phyloP scores from a whole-genome alignment of 1,284 basidiomycete species.

The Ustilago vetiveriae region DNA sequence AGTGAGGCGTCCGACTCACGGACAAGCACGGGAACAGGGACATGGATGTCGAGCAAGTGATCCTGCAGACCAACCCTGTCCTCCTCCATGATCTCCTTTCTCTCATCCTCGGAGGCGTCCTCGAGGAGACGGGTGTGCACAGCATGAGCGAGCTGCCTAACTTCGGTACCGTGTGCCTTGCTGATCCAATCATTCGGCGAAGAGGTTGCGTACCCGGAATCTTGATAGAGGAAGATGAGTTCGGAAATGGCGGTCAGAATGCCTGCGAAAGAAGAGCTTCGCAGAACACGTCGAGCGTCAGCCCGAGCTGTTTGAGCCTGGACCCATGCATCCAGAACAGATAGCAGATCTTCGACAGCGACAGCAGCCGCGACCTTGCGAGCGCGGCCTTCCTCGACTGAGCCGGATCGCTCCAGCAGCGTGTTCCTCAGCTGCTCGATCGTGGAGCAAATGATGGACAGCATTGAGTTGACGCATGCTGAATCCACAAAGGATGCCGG shows the following conservation, averaged over 20 bases:
- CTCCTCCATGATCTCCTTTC: conserved; percentile 10
- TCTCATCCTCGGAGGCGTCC: conserved; percentile 2
- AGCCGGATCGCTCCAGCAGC: conserved; percentile 11
- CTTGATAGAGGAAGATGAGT: not conserved
- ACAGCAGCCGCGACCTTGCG: conserved; percentile 10
- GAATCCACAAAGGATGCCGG: conserved; percentile 28
- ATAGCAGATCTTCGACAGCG: conserved; percentile 25
- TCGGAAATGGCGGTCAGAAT: conserved; percentile 35
- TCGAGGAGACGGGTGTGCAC: conserved; percentile 1
- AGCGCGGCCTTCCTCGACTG: conserved; percentile 1
- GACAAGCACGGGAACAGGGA: conserved; percentile 23
- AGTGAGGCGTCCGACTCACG: conserved; percentile 1
- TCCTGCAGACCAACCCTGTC: conserved; percentile 14
- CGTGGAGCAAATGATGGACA: conserved; percentile 35
- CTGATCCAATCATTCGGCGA: not conserved
- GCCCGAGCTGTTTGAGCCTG: conserved; percentile 6
- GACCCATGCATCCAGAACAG: conserved; percentile 24
- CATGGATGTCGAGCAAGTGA: conserved; percentile 38
- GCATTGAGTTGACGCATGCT: conserved; percentile 16
- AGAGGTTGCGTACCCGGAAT: not conserved
- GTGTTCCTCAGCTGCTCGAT: conserved; percentile 41
- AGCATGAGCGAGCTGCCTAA: not conserved
- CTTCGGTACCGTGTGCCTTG: not conserved
- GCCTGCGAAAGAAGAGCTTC: conserved; percentile 13
- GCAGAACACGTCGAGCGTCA: conserved; percentile 7